phyloP scores from a whole-genome alignment of 371 early-diverging fungal species.

The Rhizomucor pusillus region DNA sequence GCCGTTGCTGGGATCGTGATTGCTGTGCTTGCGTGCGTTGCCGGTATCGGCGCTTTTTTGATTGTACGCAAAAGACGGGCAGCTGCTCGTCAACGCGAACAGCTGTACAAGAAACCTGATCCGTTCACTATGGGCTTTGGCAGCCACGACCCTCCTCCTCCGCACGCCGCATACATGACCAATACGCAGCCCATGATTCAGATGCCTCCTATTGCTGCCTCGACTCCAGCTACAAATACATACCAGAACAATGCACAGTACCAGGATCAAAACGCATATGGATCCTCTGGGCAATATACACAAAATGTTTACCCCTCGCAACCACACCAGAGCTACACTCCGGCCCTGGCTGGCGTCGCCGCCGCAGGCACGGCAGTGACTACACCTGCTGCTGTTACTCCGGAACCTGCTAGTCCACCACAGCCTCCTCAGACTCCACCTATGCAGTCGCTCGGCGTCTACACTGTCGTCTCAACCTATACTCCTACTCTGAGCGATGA shows the following conservation, averaged over 20 bases:
- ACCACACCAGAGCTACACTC: neutral
- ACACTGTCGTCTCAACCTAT: slow-evolving; percentile 52
- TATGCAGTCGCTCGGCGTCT: slow-evolving; percentile 50
- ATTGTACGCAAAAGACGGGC: slow-evolving; percentile 5
- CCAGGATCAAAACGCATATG: no score
- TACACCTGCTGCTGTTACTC: slow-evolving; percentile 11
- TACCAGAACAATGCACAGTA: slow-evolving; percentile 2
- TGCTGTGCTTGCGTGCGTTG: slow-evolving; percentile 9
- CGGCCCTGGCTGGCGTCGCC: slow-evolving; percentile 6
- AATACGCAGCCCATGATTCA: slow-evolving; percentile 16
- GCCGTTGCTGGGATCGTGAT: slow-evolving; percentile 12
- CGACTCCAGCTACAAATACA: slow-evolving; percentile 1
- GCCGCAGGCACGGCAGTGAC: slow-evolving; percentile 8
- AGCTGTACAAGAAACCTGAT: slow-evolving; percentile 28
- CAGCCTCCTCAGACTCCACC: slow-evolving; percentile 12
- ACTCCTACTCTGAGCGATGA: slow-evolving; percentile 68
- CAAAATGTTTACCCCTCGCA: neutral
- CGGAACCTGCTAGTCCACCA: slow-evolving; percentile 18
- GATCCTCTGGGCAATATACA: neutral
- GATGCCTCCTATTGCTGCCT: slow-evolving; percentile 8
- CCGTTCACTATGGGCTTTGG: slow-evolving; percentile 53
- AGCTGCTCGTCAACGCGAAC: neutral
- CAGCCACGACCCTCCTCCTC: slow-evolving; percentile 29
- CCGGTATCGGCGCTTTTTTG: slow-evolving; percentile 7
- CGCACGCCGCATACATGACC: slow-evolving; percentile 2